Evolutionary conservation across 495 filamentous ascomycete genomes (phyloP), one percentile per base, ranked within the genome.

Genomic region (Hamigera avellanea): DNA sequence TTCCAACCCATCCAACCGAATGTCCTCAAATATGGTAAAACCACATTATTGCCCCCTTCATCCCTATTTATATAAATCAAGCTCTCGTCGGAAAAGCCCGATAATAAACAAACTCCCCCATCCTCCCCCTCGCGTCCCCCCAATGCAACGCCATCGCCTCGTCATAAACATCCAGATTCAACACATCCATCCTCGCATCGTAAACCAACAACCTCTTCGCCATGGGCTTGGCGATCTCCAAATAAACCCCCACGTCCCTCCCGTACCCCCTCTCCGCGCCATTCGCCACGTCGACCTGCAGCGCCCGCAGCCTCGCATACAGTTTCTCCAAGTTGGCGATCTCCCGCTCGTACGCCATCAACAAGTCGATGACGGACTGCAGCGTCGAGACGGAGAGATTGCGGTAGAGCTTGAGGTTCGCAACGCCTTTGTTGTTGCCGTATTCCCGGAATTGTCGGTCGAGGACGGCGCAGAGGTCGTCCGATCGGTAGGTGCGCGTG

Each of bases 261-360:
- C 35, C 17, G 14, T 30, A 17, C 14, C 19, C 23, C 10, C 23
- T 16, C 16, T 37, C 26, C 6, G 40, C 30, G 9, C 38, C 34
- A 17, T 19, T 19, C 21, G 18, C 32, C 14, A 41, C 26, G 14
- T 35, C 36, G 10, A 46, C 16, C 21, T 54, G 48, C 4, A 26
- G 23, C 14, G 28, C 32, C 8, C 33, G 38, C 18, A 51, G 26
- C 5, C 45, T 26, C 10, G 33, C 27, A 32, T 46, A 54, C 25
- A 54, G 28, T 10, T 35, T 8, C 2, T 35, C n/a, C n/a, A 51
- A 14, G 15, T 32, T 33, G 0, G 8, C 14, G 15, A 54, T 48
- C 37, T 54, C 50, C 13, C 37, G 41, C 16, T 43, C 37, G 35
- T 51, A 51, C 7, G 37, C 44, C 17, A 43, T 34, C 32, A 54